Percentiles rank a stretch among this genome's conserved stretches.
These are phyloP conservation scores for Kalmusia sp. DNA, from an alignment of 2,329 filamentous ascomycete genomes.

Conservation along the genomic window DNA sequence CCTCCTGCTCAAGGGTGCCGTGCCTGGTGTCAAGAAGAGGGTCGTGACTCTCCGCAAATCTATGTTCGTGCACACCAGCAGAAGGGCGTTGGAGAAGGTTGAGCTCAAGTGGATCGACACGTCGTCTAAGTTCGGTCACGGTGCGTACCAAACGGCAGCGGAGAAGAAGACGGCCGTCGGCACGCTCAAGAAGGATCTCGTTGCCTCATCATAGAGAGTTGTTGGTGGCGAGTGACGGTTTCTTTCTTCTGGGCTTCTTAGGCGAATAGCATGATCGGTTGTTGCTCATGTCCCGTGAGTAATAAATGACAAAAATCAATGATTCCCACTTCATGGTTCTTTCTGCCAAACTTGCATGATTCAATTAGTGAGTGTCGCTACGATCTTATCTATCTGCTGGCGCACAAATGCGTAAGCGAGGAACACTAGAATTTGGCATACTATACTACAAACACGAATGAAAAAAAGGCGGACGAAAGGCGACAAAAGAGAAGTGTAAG, in stretches of 20 bases:
- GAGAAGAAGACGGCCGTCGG: slow-evolving; percentile 99
- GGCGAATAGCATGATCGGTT: slow-evolving; percentile 47
- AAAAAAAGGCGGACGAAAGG: too few relatives aligned
- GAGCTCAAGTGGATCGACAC: slow-evolving; percentile 99
- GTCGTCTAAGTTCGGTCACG: slow-evolving; percentile 99
- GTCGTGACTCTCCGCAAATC: slow-evolving; percentile 99
- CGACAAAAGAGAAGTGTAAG: too few relatives aligned
- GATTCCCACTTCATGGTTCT: slow-evolving; percentile 43
- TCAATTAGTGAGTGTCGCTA: too few relatives aligned
- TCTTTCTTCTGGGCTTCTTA: slow-evolving; percentile 44
- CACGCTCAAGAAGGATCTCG: slow-evolving; percentile 98
- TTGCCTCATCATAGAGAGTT: slow-evolving; percentile 59
- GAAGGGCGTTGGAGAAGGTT: slow-evolving; percentile 97
- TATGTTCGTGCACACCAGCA: slow-evolving; percentile 95
- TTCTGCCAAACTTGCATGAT: slow-evolving; percentile 4
- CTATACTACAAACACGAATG: too few relatives aligned
- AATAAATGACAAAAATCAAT: slow-evolving; percentile 45
- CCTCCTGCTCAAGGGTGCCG: slow-evolving; percentile 95
- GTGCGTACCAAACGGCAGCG: slow-evolving; percentile 96
- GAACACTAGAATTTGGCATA: too few relatives aligned
- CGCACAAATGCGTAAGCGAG: too few relatives aligned
- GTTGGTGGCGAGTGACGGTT: slow-evolving; percentile 34
- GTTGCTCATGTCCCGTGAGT: slow-evolving; percentile 40
- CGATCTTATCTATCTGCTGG: too few relatives aligned
- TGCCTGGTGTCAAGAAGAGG: slow-evolving; percentile 99